Evolutionary conservation across 2,329 filamentous ascomycete genomes (phyloP), one percentile per base, ranked within the genome.

Genomic region (Trichoderma koningiopsis): DNA sequence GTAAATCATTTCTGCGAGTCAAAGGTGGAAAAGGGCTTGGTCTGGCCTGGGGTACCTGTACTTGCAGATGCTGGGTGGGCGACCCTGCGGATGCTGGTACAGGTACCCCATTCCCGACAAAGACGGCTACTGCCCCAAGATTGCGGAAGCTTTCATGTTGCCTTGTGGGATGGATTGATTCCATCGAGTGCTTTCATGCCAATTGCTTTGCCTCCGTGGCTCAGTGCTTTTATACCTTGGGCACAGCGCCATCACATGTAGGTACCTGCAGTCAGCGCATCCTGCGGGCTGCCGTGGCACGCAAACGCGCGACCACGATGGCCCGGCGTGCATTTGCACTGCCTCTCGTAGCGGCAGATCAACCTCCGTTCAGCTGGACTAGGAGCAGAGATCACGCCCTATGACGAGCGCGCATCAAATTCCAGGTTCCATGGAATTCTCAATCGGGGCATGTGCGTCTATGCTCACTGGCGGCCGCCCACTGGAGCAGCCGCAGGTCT

Each of bases 1-100:
- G 63, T 67, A 58, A 67, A 67, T 66, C 63, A 67, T 67, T 63
- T 59, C 63, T 67, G 63, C 63, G 52, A 67, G 63, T 67, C 63
- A 66, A 57, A 24, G 33, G 11, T 24, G 40, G 29, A 31, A 33
- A 52, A 19, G 11, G 57, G 22, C 57, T 14, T 43, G 35, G 55
- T 31, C 14, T n/a, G 53, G 10, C 55, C 55, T 58, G 31, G 55
- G 55, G 33, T 58, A 56, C 53, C 53, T 33, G 29, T 56, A 56
- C 53, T 13, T n/a, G 53, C 53, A 56, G 6, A 4, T 3, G 16
- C 53, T 11, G 29, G 53, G 27, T 31, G 7, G 53, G 7, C 16
- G 29, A 4, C 53, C 19, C 8, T 56, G 27, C 3, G 53, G 27
- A 56, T 4, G 53, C 53, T n/a, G n/a, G 53, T 56, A 56, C 53